Conservation (phyloP, 169 alveolate species). For the Perkinsus marinus region DNA sequence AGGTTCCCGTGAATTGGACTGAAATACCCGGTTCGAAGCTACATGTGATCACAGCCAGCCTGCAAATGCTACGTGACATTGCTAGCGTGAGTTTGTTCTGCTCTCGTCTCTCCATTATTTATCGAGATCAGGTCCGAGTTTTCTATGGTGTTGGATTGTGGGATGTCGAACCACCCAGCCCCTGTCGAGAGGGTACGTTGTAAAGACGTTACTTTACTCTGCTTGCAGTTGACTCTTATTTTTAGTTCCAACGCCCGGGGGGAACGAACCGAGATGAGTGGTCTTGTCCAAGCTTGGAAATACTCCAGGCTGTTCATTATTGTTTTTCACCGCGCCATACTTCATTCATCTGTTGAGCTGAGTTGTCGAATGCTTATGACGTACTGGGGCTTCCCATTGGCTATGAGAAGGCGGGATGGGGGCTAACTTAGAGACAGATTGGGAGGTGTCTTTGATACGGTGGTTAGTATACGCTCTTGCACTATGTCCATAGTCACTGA, state of each 20-base stretch:
- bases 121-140: background rate
- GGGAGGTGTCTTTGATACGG: no score
- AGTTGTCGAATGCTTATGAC: no score
- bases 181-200: background rate
- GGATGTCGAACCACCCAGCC: background rate
- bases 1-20: conserved; percentile 64
- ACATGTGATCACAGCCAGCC: conserved; percentile 21
- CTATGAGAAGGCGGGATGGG: no score
- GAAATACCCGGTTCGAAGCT: conserved; percentile 50
- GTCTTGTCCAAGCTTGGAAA: no score
- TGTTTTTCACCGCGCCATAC: background rate
- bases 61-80: conserved; percentile 30
- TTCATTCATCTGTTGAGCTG: background rate
- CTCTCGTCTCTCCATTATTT: background rate
- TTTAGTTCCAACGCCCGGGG: background rate
- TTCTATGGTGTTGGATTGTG: background rate
- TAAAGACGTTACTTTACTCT: background rate
- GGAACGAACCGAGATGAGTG: background rate
- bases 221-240: background rate
- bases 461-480: background rate
- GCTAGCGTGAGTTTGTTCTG: background rate
- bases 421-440: background rate
- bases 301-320: background rate
- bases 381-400: no score
- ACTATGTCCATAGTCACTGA: background rate